phyloP scores from a whole-genome alignment of 2,329 filamentous ascomycete species.

The Sporothrix euskadiensis region DNA sequence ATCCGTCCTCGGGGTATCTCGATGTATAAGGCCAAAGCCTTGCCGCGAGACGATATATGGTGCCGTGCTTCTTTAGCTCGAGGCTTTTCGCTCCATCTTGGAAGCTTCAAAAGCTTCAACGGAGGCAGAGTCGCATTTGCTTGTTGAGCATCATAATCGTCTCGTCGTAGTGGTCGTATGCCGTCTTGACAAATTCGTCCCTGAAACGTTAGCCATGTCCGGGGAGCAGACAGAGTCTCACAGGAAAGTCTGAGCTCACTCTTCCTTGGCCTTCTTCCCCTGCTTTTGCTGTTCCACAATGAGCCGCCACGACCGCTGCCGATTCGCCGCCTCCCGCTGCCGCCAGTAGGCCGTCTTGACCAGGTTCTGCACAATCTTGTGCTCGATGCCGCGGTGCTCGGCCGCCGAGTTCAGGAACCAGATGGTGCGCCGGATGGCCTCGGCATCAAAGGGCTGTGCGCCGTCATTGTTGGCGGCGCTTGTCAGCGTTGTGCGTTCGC shows the following conservation, averaged over 20 bases:
- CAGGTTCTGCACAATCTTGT: slow-evolving; percentile 70
- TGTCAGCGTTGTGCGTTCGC: slow-evolving; percentile 23
- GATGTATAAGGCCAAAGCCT: background rate
- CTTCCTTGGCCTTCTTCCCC: slow-evolving; percentile 24
- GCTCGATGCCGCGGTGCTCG: slow-evolving; percentile 65
- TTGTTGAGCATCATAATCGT: slow-evolving; percentile 74
- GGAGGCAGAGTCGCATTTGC: slow-evolving; percentile 66
- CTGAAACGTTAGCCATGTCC: slow-evolving; percentile 2
- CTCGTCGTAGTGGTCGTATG: slow-evolving; percentile 65
- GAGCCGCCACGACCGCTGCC: slow-evolving; percentile 37
- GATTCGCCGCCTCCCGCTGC: slow-evolving; percentile 33
- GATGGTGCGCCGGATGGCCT: slow-evolving; percentile 63
- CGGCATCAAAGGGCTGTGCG: slow-evolving; percentile 47
- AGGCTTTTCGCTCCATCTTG: background rate
- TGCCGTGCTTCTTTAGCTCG: too few relatives aligned
- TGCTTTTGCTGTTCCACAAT: slow-evolving; percentile 16
- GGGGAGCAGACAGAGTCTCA: background rate
- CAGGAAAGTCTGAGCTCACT: background rate
- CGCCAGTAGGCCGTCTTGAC: slow-evolving; percentile 52
- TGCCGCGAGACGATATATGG: background rate
- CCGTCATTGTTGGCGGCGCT: slow-evolving; percentile 36
- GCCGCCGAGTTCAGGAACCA: slow-evolving; percentile 69
- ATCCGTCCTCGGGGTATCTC: background rate
- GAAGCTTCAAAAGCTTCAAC: slow-evolving; percentile 40
- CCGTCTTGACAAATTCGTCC: slow-evolving; percentile 35